Conservation (phyloP, 306 rosid genomes). For the Castanospermum australe region DNA sequence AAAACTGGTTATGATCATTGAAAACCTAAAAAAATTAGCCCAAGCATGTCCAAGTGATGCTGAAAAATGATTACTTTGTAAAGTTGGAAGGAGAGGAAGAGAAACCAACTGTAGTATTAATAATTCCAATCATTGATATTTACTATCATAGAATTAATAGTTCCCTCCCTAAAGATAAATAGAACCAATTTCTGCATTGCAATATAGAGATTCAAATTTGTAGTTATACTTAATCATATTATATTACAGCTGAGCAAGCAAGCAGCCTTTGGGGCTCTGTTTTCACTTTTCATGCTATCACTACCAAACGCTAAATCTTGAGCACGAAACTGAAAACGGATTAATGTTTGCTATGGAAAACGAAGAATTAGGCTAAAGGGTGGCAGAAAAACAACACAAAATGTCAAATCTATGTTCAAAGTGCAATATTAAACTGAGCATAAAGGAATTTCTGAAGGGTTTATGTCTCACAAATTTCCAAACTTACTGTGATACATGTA, state of each 20-base stretch:
- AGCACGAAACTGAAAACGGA: neutral
- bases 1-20: conserved; percentile 82
- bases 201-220: neutral
- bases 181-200: conserved; percentile 5
- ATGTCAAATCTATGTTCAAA: neutral
- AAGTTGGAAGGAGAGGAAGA: neutral
- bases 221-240: no score
- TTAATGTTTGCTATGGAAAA: neutral
- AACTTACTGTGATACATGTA: neutral
- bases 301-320: no score
- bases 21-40: conserved; percentile 69
- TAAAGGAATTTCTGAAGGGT: neutral
- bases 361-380: neutral
- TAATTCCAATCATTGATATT: conserved; percentile 1
- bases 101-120: neutral
- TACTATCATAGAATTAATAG: neutral
- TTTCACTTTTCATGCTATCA: neutral
- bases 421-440: neutral
- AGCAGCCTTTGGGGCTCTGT: neutral
- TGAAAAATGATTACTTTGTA: conserved; percentile 33
- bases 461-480: neutral
- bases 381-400: neutral
- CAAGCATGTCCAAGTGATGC: conserved; percentile 57
- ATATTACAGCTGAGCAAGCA: neutral
- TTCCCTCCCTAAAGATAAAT: neutral